Conservation (phyloP, 1,139 yeast species). For the Saccharomyces hybrid region DNA sequence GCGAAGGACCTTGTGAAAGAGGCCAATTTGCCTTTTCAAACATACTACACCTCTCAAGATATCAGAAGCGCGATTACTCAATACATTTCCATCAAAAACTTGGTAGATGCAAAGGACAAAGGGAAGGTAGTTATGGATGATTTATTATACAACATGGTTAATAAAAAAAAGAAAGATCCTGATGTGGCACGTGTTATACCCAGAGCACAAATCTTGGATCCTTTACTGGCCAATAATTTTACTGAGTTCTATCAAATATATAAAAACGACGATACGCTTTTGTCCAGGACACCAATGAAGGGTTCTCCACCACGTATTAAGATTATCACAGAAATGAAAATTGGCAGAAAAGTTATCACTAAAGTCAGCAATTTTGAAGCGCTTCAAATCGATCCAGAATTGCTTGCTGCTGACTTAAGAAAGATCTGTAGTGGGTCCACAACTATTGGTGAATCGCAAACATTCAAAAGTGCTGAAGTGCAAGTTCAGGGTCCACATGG, state of each 20-base stretch:
- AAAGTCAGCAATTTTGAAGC: slow-evolving; percentile 61
- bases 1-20: slow-evolving; percentile 46
- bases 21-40: slow-evolving; percentile 34
- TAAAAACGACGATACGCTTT: slow-evolving; percentile 39
- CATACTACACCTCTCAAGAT: slow-evolving; percentile 47
- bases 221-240: slow-evolving; percentile 44
- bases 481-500: slow-evolving; percentile 90
- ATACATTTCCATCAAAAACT: slow-evolving; percentile 48
- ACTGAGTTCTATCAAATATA: slow-evolving; percentile 52
- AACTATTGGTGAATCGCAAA: slow-evolving; percentile 57
- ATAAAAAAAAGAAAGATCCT: slow-evolving; percentile 27
- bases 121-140: slow-evolving; percentile 52
- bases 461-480: slow-evolving; percentile 52
- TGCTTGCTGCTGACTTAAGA: slow-evolving; percentile 61
- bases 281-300: slow-evolving; percentile 37
- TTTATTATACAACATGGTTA: slow-evolving; percentile 30
- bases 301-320: slow-evolving; percentile 66
- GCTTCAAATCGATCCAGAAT: slow-evolving; percentile 57
- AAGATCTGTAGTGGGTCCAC: slow-evolving; percentile 86
- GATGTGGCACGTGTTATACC: slow-evolving; percentile 29
- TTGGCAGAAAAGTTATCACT: slow-evolving; percentile 78
- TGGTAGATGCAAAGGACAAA: slow-evolving; percentile 44
- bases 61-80: slow-evolving; percentile 44
- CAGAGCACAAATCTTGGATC: slow-evolving; percentile 48
- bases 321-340: slow-evolving; percentile 66